phyloP scores from a whole-genome alignment of 1,139 yeast species.

The Candida mesenterica region DNA sequence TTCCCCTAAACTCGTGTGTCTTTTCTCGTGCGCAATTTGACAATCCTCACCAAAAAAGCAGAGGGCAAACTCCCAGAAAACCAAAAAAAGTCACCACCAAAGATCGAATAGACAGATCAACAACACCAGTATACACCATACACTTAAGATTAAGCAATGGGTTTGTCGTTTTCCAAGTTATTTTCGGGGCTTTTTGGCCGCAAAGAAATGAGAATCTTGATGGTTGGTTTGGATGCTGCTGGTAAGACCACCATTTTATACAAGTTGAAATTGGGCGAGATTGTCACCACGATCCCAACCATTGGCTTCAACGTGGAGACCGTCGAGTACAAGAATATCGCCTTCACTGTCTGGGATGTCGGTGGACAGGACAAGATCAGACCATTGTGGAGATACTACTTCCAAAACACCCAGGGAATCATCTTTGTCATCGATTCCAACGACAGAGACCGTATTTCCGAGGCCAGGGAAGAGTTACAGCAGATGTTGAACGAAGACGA shows the following conservation, averaged over 20 bases:
- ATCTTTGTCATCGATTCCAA: constrained; percentile 43
- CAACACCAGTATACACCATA: not conserved
- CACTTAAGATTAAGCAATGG: constrained; percentile 46
- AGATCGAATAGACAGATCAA: not conserved
- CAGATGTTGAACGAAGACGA: constrained; percentile 46
- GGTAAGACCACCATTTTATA: constrained; percentile 45
- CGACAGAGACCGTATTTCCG: constrained; percentile 45
- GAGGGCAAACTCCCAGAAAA: not conserved
- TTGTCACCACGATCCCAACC: constrained; percentile 43
- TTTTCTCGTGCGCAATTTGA: not conserved
- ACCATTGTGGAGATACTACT: constrained; percentile 45
- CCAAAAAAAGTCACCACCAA: not conserved
- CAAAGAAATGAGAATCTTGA: constrained; percentile 44
- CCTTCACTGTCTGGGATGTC: constrained; percentile 45
- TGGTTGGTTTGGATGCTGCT: constrained; percentile 46
- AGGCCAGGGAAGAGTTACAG: constrained; percentile 45
- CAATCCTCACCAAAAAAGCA: not conserved
- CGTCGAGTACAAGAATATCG: constrained; percentile 42
- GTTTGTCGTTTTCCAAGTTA: constrained; percentile 80
- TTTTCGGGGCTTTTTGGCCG: constrained; percentile 68
- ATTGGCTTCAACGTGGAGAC: constrained; percentile 45
- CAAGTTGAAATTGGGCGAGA: constrained; percentile 43
- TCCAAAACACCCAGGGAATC: constrained; percentile 44
- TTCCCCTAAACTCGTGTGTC: too few relatives aligned
- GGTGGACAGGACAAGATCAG: constrained; percentile 47